A percentile compares a stretch with the other conserved stretches of the same genome.
Evolutionary conservation across 345 rosid genomes (phyloP).

Genomic region (Salix viminalis): DNA sequence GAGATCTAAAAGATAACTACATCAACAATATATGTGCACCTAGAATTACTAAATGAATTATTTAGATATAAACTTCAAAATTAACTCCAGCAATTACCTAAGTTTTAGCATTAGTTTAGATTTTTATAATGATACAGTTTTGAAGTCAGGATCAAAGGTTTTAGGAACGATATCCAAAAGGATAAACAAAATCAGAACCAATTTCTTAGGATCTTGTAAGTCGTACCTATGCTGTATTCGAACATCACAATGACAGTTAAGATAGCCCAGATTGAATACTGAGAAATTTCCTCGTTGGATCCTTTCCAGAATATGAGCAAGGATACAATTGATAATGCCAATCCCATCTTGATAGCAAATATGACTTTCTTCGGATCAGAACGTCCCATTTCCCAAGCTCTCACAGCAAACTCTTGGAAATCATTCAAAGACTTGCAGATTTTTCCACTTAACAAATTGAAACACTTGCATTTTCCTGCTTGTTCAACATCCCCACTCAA

Average conservation of each 20-base stretch:
- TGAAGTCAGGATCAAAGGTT: too few relatives aligned
- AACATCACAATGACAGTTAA: constrained; percentile 82
- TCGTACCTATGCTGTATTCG: constrained; percentile 69
- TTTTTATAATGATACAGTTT: too few relatives aligned
- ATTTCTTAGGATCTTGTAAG: too few relatives aligned
- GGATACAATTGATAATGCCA: constrained; percentile 50
- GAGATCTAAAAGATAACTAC: too few relatives aligned
- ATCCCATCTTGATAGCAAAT: constrained; percentile 72
- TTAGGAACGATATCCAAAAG: too few relatives aligned
- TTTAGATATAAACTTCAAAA: too few relatives aligned
- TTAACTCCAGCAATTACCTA: too few relatives aligned
- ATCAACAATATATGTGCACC: too few relatives aligned
- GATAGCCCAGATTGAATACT: constrained; percentile 79
- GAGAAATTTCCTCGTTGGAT: constrained; percentile 33
- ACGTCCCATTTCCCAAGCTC: constrained; percentile 54
- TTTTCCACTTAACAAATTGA: not conserved
- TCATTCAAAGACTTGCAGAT: constrained; percentile 15
- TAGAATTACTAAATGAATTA: too few relatives aligned
- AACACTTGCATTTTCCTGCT: not conserved
- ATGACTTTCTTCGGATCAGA: constrained; percentile 54
- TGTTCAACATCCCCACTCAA: not conserved
- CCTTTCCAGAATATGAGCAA: constrained; percentile 55
- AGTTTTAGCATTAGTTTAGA: too few relatives aligned
- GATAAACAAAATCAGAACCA: too few relatives aligned
- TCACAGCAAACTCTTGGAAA: constrained; percentile 18